These are phyloP conservation scores for Microbotryum lychnidis-dioicae DNA, from an alignment of 1,284 basidiomycete genomes.

Conservation along the genomic window DNA sequence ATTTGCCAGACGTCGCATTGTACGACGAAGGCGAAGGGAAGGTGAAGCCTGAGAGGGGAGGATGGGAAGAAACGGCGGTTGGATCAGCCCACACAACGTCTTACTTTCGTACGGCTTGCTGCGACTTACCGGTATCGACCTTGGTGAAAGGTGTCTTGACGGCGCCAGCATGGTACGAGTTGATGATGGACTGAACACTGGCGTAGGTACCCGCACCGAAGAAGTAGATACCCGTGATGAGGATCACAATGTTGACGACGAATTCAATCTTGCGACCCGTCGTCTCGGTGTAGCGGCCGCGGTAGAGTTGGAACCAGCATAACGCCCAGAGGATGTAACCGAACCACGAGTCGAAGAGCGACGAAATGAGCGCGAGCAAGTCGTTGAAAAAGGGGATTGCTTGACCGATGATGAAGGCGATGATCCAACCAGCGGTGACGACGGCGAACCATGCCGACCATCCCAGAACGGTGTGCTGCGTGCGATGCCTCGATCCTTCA, in stretches of 20 bases:
- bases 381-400: slow-evolving; percentile 44
- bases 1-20: no score
- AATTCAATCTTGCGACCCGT: slow-evolving; percentile 26
- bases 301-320: slow-evolving; percentile 41
- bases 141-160: slow-evolving; percentile 22
- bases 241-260: slow-evolving; percentile 42
- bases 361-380: slow-evolving; percentile 41
- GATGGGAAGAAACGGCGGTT: no score
- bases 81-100: no score
- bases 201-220: slow-evolving; percentile 47
- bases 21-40: no score
- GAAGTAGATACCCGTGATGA: slow-evolving; percentile 43
- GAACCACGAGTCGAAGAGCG: slow-evolving; percentile 39
- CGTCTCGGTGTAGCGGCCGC: slow-evolving; percentile 36
- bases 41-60: no score
- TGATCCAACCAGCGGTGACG: slow-evolving; percentile 51
- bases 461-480: slow-evolving; percentile 52
- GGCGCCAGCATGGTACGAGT: slow-evolving; percentile 35
- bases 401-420: slow-evolving; percentile 55
- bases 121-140: no score
- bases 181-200: slow-evolving; percentile 45
- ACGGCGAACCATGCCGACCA: slow-evolving; percentile 56
- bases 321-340: slow-evolving; percentile 46
- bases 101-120: no score
- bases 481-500: slow-evolving; percentile 47